A percentile compares a stretch with the other conserved stretches of the same genome.
Evolutionary conservation across 345 rosid genomes (phyloP).

Genomic region (Brassica incana): DNA sequence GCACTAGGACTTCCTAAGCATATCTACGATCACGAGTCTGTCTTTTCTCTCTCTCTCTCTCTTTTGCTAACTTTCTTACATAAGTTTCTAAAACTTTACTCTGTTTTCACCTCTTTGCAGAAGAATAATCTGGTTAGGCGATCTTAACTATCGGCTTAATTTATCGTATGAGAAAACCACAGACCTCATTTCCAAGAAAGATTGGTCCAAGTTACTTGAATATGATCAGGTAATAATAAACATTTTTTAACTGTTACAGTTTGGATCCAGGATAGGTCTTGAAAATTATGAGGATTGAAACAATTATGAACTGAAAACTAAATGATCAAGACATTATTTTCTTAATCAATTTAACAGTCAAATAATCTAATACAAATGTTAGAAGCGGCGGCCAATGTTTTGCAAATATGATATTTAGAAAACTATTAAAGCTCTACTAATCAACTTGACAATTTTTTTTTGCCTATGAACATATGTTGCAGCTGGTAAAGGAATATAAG

Average conservation of each 20-base stretch:
- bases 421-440: background rate
- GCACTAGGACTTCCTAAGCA: slow-evolving; percentile 66
- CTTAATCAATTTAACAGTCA: background rate
- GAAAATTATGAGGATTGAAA: background rate
- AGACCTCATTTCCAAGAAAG: slow-evolving; percentile 61
- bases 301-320: background rate
- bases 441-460: background rate
- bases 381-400: too few species aligned
- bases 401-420: too few species aligned
- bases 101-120: slow-evolving; percentile 49
- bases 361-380: background rate
- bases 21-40: slow-evolving; percentile 85
- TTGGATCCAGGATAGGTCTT: background rate
- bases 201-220: slow-evolving; percentile 71
- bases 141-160: slow-evolving; percentile 90
- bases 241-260: background rate
- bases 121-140: slow-evolving; percentile 88
- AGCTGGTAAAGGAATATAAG: slow-evolving; percentile 71
- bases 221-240: slow-evolving; percentile 66
- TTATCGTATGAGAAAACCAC: slow-evolving; percentile 64
- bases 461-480: slow-evolving; percentile 14
- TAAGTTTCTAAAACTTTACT: background rate
- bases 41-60: background rate
- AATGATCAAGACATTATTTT: background rate
- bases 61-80: background rate